Evolutionary conservation across 768 basidiomycete species (phyloP), one percentile per base, ranked within the genome.

Genomic region (Pholiota molesta): DNA sequence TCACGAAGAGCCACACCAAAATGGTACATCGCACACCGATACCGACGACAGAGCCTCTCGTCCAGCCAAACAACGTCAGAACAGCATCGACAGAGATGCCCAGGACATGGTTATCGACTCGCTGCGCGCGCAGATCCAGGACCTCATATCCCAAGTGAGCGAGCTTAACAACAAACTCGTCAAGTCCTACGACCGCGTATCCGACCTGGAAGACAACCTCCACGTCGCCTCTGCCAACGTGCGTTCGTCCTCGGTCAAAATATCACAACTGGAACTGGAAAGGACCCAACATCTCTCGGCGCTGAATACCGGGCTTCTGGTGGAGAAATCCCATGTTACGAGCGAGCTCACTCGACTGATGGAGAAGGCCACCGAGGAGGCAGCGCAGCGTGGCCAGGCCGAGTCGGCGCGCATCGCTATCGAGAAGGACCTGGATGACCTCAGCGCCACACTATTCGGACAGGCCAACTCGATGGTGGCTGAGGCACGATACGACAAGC

Each of bases 381-480:
- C 96, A 14, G 88, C 93, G 1, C 86, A 90, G 66, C 85, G 97
- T 14, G 95, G 95, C 13, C 89, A 94, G 73, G 96, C 96, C 1
- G 96, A 97, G 74, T 86, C 80, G 54, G 95, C 94, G 5, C 85
- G 89, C 35, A 78, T 73, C 0, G 87, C 86, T 65, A 97, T 99
- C 55, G 97, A 99, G 79, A 87, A 90, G 77, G 97, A 99, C 63
- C 79, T 99, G 55, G 95, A 97, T 71, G 94, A 97, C 73, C 87
- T 99, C 63, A 95, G 95, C 64, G 94, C 95, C 16, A 85, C 79
- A 52, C 79, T 99, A 17, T 99, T 99, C 70, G 84, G 86, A 55
- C 91, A 97, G 75, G 97, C 97, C 6, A 99, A 99, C 73, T 89
- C 84, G 6, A 99, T 99, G 97, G 97, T 99, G n/a, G 94, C 93